Evolutionary conservation across 1,284 basidiomycete species (phyloP), one percentile per base, ranked within the genome.

Genomic region (Apiotrichum brassicae): DNA sequence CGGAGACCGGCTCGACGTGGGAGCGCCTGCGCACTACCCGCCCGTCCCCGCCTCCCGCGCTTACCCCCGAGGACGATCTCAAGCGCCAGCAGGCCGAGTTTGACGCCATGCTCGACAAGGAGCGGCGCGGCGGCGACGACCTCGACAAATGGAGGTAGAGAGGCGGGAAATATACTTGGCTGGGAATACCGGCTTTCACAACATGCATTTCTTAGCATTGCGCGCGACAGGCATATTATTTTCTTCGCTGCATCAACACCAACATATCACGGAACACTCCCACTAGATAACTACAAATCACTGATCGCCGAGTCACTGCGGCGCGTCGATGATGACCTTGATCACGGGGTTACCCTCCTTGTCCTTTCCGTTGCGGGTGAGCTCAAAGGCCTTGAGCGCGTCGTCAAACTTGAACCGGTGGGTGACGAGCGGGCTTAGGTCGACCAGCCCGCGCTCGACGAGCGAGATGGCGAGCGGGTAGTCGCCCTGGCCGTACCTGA

Each of bases 311-410:
- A n/a, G n/a, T 23, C 55, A 68, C 53, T 62, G 48, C 1, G 71
- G 71, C 8, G 58, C 63, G 38, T 61, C 47, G 57, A 73, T 73
- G 46, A 73, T 66, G 54, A 66, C 68, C 63, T 73, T 73, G 65
- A 73, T 71, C 23, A 66, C 68, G 19, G 66, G 47, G 63, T 70
- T 76, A 26, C 79, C 79, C 56, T 77, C 75, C 32, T 69, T 78
- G 49, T 87, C 85, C 74, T 86, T 87, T 32, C 92, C 91, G 30
- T 64, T 65, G 47, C 75, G 71, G 38, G 76, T 79, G 13, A 75
- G 69, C 43, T 77, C 73, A 60, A 81, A 81, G 1, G 80, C 80
- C 55, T 73, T 69, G 46, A 75, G 57, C 0, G 80, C 77, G 53
- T 73, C 75, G 38, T 71, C 63, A 62, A 78, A 78, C 33, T 71